Evolutionary conservation across 805 yeast species (phyloP), one percentile per base, ranked within the genome.

Genomic region (Komagataella mondaviorum): DNA sequence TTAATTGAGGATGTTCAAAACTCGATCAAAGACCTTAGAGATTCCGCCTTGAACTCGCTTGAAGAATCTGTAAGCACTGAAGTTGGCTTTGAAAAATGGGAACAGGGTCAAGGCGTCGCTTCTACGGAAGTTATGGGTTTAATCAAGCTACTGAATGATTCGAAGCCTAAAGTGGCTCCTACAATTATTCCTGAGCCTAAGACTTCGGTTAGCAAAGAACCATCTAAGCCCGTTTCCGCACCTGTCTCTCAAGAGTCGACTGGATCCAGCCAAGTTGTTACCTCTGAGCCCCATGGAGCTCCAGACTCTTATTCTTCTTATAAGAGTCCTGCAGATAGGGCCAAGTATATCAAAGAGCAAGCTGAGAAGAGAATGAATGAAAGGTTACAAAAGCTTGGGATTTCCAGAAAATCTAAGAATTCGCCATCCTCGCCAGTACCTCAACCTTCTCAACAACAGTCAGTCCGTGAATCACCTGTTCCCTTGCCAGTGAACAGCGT

Each of bases 351-450:
- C 51, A 88, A 87, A 63, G 91, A 88, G 16, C 91, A 86, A 60
- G 88, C 88, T 2, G 78, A 78, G 58, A 81, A 82, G 59, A 77
- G 86, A 65, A 88, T 89, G 96, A 82, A 81, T 54, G 95, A 86
- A 59, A 74, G 88, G 59, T 72, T 88, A 59, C 95, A 95, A 2
- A 85, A 82, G 55, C 72, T 88, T 52, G 96, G 96, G 2, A 76
- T 88, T 53, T 67, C 73, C 20, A 70, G 80, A 61, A 66, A 68
- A 52, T 62, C 61, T 3, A 48, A 53, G 8, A 51, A 57, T 3
- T 52, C 50, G 5, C 6, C 51, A 3, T 46, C 54, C n/a, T 12
- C 49, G 6, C 7, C 53, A 5, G 24, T n/a, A 46, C 36, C 16
- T 12, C 51, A 16, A 36, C 16, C 46, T 3, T 14, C 47, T 12